These are phyloP conservation scores for Pythium plurisporium DNA, from an alignment of 352 stramenopile species.

Conservation along the genomic window DNA sequence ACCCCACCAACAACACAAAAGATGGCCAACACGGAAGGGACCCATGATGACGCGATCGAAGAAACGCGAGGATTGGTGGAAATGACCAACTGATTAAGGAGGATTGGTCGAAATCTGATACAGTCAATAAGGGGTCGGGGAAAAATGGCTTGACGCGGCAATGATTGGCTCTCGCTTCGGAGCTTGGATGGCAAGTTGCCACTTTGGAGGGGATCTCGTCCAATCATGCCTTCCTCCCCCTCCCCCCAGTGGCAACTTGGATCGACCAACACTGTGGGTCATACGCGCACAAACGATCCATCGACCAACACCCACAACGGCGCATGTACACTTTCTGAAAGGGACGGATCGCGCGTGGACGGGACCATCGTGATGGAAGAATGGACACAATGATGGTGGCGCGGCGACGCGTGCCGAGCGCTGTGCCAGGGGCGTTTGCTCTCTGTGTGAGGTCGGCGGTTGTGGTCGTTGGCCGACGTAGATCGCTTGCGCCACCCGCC, in stretches of 20 bases:
- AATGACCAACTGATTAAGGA: conserved; percentile 2
- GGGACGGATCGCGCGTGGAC: not conserved
- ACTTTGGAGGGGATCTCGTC: too few relatives aligned
- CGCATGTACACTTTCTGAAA: too few relatives aligned
- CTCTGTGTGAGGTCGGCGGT: too few relatives aligned
- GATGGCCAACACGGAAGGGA: conserved; percentile 3
- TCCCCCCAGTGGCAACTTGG: not conserved
- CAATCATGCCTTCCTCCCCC: too few relatives aligned
- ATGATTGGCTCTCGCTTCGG: not conserved
- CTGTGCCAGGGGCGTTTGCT: too few relatives aligned
- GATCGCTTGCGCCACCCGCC: not conserved
- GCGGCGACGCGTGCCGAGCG: too few relatives aligned
- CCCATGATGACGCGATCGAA: conserved; percentile 12
- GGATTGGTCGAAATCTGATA: conserved; percentile 16
- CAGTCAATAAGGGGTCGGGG: not conserved
- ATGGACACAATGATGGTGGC: not conserved
- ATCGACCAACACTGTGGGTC: not conserved
- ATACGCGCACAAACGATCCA: not conserved
- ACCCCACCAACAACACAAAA: conserved; percentile 13
- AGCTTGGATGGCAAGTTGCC: too few relatives aligned
- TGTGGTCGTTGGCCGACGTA: not conserved
- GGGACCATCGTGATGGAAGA: not conserved
- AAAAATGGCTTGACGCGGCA: not conserved
- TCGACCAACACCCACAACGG: not conserved
- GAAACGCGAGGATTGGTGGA: conserved; percentile 1